phyloP scores from a whole-genome alignment of 371 early-diverging fungal species.

The Lichtheimia corymbifera region DNA sequence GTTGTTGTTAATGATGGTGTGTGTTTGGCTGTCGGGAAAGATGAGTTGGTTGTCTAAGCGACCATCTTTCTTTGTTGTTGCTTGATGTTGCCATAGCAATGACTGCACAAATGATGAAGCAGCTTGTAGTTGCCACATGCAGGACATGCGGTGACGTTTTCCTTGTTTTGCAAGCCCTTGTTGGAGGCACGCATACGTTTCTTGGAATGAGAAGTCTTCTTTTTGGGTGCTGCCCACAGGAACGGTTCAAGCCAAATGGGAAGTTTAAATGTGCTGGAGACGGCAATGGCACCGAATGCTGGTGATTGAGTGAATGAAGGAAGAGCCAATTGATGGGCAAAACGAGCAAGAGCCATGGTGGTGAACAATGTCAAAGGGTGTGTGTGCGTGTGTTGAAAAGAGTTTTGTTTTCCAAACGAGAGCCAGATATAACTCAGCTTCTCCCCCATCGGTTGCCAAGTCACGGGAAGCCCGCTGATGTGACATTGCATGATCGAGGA shows the following conservation, averaged over 20 bases:
- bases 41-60: too few relatives aligned
- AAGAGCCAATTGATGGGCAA: constrained; percentile 6
- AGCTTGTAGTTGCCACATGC: constrained; percentile 76
- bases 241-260: constrained; percentile 57
- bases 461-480: too few relatives aligned
- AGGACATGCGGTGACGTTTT: constrained; percentile 72
- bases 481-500: too few relatives aligned
- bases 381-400: background rate
- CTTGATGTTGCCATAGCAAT: constrained; percentile 74
- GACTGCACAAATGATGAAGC: constrained; percentile 74
- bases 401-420: background rate
- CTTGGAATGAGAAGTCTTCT: constrained; percentile 84
- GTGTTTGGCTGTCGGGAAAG: too few relatives aligned
- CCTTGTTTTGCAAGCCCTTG: constrained; percentile 75
- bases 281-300: constrained; percentile 7
- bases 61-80: constrained; percentile 10
- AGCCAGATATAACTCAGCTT: background rate
- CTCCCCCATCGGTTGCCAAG: too few relatives aligned
- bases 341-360: constrained; percentile 11
- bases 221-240: constrained; percentile 83
- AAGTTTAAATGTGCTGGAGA: constrained; percentile 28
- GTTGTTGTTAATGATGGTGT: too few relatives aligned
- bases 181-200: constrained; percentile 85
- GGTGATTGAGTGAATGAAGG: constrained; percentile 10
- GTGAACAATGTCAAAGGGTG: too few relatives aligned